Conservation (phyloP, 2,329 filamentous ascomycete genomes). For the Alternaria rosae region DNA sequence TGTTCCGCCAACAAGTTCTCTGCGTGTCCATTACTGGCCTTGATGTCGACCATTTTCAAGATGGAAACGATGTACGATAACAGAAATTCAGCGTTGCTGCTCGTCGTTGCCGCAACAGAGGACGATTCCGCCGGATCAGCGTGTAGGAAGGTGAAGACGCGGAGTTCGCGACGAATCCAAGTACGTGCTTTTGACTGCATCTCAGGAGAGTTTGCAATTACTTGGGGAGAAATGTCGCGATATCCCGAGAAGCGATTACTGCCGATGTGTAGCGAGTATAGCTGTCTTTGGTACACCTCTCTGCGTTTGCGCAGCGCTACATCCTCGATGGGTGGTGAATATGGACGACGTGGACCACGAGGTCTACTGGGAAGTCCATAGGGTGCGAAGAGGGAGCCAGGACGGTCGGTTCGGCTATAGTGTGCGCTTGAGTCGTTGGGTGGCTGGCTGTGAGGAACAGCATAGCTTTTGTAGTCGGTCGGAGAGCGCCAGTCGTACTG, state of each 20-base stretch:
- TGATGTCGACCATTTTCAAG: slow-evolving; percentile 81
- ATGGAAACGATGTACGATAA: slow-evolving; percentile 87
- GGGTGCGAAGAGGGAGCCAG: slow-evolving; percentile 20
- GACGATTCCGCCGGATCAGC: slow-evolving; percentile 40
- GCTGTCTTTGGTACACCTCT: slow-evolving; percentile 73
- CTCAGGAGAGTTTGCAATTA: slow-evolving; percentile 69
- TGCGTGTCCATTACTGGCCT: slow-evolving; percentile 78
- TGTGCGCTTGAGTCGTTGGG: slow-evolving; percentile 1
- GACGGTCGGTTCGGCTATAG: not conserved
- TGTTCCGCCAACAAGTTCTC: slow-evolving; percentile 82
- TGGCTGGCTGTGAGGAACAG: slow-evolving; percentile 52
- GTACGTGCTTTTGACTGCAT: slow-evolving; percentile 78
- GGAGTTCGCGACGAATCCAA: slow-evolving; percentile 84
- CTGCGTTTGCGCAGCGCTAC: slow-evolving; percentile 67
- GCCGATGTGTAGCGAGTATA: slow-evolving; percentile 83
- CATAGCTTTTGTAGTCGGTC: slow-evolving; percentile 65
- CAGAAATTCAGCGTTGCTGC: slow-evolving; percentile 80
- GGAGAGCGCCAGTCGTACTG: slow-evolving; percentile 68
- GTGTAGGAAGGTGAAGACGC: slow-evolving; percentile 78
- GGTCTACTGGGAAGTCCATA: slow-evolving; percentile 28
- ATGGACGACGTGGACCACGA: slow-evolving; percentile 24
- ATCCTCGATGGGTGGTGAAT: slow-evolving; percentile 44
- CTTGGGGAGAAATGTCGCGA: slow-evolving; percentile 72
- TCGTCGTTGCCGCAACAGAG: slow-evolving; percentile 40
- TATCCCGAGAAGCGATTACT: slow-evolving; percentile 81